Conservation (phyloP, 805 yeast genomes). For the Lipomyces spencermartinsiae region DNA sequence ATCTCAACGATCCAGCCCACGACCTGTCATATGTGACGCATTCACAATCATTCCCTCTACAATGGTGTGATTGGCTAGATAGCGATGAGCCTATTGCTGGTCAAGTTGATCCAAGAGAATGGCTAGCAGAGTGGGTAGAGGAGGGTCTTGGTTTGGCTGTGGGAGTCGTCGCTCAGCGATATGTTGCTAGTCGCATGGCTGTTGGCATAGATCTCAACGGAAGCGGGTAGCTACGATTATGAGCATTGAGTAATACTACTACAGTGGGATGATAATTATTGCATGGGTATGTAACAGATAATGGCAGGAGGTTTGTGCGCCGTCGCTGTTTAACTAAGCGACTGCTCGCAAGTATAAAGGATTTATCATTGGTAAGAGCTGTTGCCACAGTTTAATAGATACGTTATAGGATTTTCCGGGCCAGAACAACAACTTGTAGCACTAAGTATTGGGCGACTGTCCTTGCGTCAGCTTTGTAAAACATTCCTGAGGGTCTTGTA, state of each 20-base stretch:
- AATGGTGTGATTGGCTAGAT: slow-evolving; percentile 94
- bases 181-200: slow-evolving; percentile 91
- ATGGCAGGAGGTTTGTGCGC: not conserved
- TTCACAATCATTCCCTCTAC: slow-evolving; percentile 88
- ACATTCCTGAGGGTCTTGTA: not conserved
- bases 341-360: not conserved
- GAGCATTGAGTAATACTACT: not conserved
- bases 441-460: no score
- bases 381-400: not conserved
- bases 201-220: slow-evolving; percentile 40
- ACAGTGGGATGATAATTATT: not conserved
- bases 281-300: not conserved
- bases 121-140: slow-evolving; percentile 81
- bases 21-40: slow-evolving; percentile 72
- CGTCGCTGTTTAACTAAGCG: not conserved
- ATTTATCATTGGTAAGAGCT: not conserved
- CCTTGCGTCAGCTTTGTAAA: no score
- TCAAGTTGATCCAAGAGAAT: slow-evolving; percentile 62
- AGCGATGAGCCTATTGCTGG: slow-evolving; percentile 42
- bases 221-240: not conserved
- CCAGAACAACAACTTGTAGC: no score
- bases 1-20: slow-evolving; percentile 80
- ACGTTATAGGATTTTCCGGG: not conserved
- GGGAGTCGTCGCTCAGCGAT: slow-evolving; percentile 88
- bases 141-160: slow-evolving; percentile 78